These are phyloP conservation scores for Blastocladiella emersonii DNA, from an alignment of 371 early-diverging fungal genomes.

Conservation along the genomic window DNA sequence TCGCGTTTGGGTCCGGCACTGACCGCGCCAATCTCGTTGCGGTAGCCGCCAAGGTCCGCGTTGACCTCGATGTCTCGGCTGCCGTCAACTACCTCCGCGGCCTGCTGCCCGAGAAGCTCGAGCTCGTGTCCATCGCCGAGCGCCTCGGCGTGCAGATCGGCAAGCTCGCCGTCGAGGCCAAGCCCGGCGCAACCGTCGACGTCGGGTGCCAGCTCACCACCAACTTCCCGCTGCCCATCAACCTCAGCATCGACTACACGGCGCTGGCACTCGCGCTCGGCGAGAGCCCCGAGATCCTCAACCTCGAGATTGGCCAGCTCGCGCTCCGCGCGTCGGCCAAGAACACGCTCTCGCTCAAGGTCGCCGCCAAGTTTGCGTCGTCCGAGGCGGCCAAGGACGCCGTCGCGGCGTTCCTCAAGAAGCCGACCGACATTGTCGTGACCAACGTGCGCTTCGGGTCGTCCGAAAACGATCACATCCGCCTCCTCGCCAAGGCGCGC, in stretches of 20 bases:
- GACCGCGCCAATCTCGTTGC: background rate
- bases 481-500: background rate
- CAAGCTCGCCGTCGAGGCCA: background rate
- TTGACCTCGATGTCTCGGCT: background rate
- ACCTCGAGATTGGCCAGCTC: background rate
- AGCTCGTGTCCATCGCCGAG: background rate
- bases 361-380: background rate
- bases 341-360: background rate
- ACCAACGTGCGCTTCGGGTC: background rate
- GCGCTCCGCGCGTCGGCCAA: background rate
- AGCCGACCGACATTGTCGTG: background rate
- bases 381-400: background rate
- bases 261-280: background rate
- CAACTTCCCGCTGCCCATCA: background rate
- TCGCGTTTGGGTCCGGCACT: background rate
- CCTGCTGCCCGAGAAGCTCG: background rate
- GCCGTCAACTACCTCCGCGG: background rate
- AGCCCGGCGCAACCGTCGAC: background rate
- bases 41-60: background rate
- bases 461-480: background rate
- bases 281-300: background rate
- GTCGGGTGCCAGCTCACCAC: background rate
- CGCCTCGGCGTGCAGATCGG: background rate
- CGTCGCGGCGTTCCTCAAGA: background rate
- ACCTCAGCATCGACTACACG: background rate